Percentiles rank a stretch among this genome's conserved stretches.
Conservation (phyloP, 306 rosid species). For the Crotalaria pallida region DNA sequence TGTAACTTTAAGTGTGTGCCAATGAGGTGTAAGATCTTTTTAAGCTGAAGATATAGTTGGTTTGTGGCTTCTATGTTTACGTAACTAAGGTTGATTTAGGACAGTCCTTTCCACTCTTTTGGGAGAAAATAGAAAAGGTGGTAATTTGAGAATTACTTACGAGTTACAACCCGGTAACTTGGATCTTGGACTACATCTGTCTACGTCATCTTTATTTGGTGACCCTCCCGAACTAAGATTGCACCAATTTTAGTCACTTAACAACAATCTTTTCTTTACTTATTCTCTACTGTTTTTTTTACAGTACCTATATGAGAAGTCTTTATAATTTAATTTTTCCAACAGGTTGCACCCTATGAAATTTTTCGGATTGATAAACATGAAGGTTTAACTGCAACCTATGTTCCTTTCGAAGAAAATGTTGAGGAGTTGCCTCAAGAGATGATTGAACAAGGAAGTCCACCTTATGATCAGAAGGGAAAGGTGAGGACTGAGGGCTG, state of each 20-base stretch:
- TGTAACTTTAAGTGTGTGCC: conserved; percentile 6
- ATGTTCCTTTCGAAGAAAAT: conserved; percentile 45
- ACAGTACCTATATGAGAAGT: conserved; percentile 1
- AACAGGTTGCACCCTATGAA: conserved; percentile 77
- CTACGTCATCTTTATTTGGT: not conserved
- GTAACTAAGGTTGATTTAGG: not conserved
- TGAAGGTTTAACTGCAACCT: conserved; percentile 48
- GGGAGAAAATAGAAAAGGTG: not conserved
- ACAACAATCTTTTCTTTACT: not conserved
- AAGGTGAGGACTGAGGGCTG: conserved; percentile 47
- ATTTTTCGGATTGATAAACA: conserved; percentile 62
- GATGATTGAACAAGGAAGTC: conserved; percentile 39
- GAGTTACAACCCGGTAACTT: not conserved
- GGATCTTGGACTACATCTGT: too few species aligned
- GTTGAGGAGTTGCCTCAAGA: conserved; percentile 49
- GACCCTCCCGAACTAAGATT: not conserved
- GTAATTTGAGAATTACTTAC: not conserved
- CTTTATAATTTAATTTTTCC: not conserved
- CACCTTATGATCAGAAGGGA: conserved; percentile 33
- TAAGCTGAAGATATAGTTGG: not conserved
- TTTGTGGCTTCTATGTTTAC: conserved; percentile 1
- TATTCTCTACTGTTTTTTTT: not conserved
- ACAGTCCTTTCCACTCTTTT: not conserved
- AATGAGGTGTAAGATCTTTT: not conserved
- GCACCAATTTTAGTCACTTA: not conserved